Conservation (phyloP, 805 yeast species). For the Teunomyces funiuensis region DNA sequence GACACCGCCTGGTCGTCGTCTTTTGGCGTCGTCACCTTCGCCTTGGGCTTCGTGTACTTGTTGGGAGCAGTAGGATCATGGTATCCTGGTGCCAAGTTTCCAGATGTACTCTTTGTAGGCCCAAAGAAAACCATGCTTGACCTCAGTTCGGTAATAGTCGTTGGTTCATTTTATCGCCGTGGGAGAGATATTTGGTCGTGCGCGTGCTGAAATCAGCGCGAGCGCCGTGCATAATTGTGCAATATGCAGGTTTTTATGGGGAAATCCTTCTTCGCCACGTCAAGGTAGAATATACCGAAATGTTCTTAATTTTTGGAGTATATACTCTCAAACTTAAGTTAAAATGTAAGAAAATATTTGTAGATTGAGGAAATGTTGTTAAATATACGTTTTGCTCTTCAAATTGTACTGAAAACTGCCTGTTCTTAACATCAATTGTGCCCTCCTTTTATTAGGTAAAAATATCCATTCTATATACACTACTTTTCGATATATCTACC, state of each 20-base stretch:
- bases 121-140: conserved; percentile 6
- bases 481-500: conserved; percentile 45
- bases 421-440: no score
- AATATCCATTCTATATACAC: not conserved
- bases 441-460: no score
- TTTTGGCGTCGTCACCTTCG: no score
- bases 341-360: no score
- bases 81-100: conserved; percentile 3
- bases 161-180: not conserved
- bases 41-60: conserved; percentile 3
- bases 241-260: not conserved
- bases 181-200: conserved; percentile 3
- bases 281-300: no score
- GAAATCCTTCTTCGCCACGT: no score
- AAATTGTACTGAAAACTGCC: no score
- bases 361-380: no score
- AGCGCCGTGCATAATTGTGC: not conserved
- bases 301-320: no score
- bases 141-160: not conserved
- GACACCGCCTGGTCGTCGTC: not conserved
- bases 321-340: no score
- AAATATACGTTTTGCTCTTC: no score
- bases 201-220: not conserved
- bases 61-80: conserved; percentile 8
- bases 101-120: conserved; percentile 1